These are phyloP conservation scores for Cryptococcus neoformans DNA, from an alignment of 1,284 basidiomycete genomes.

Conservation along the genomic window DNA sequence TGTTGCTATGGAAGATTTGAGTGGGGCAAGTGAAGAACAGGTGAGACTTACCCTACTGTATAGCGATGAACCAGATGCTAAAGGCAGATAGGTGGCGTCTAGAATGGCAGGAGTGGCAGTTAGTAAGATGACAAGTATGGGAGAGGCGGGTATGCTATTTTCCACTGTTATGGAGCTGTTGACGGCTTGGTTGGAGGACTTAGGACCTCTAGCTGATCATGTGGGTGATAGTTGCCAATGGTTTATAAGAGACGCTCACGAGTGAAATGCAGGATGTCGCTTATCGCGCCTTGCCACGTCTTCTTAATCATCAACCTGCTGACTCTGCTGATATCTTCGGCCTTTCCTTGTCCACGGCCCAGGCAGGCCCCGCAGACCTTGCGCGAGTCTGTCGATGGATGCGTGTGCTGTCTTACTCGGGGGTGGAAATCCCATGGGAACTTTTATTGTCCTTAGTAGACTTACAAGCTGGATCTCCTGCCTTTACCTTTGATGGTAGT, in stretches of 20 bases:
- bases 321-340: conserved; percentile 58
- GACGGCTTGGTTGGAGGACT: conserved; percentile 60
- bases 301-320: conserved; percentile 51
- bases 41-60: conserved; percentile 3
- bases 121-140: conserved; percentile 26
- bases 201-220: conserved; percentile 23
- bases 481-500: not conserved
- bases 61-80: not conserved
- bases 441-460: conserved; percentile 21
- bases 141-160: conserved; percentile 54
- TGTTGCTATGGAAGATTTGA: conserved; percentile 6
- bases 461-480: conserved; percentile 1
- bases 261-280: conserved; percentile 23
- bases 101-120: conserved; percentile 30
- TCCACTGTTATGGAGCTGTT: conserved; percentile 62
- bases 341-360: conserved; percentile 54
- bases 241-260: not conserved
- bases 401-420: conserved; percentile 62
- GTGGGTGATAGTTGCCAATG: conserved; percentile 9
- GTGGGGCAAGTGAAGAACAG: conserved; percentile 6
- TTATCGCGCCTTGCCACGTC: conserved; percentile 55
- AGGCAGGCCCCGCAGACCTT: conserved; percentile 53
- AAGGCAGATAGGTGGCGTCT: conserved; percentile 12
- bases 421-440: conserved; percentile 60
- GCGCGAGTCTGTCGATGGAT: conserved; percentile 62